Evolutionary conservation across 768 basidiomycete genomes (phyloP), one percentile per base, ranked within the genome.

Genomic region (Pilatotrama ljubarskyi): DNA sequence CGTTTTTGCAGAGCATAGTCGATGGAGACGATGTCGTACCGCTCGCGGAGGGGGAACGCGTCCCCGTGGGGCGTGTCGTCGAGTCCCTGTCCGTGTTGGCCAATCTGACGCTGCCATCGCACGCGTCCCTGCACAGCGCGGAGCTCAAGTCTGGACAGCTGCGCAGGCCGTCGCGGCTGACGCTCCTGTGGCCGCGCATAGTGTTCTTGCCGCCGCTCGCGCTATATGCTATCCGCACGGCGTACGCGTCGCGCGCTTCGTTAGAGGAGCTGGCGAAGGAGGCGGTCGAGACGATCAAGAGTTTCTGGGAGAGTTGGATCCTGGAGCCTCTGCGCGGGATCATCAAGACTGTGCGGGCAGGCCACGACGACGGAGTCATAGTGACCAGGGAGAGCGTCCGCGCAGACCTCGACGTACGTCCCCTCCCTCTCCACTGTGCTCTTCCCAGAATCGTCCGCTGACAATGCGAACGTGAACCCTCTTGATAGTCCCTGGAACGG

Each of bases 251-350:
- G 5, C 82, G 87, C 25, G 79, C 77, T 10, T 82, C 82, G 35
- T 66, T 95, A 50, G 55, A 74, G 7, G 80, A 85, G 42, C 75
- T 90, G 51, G 79, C 80, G 3, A 59, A 61, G n/a, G 88, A 91
- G 61, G 80, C 84, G 0, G 70, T 78, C 36, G 84, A 88, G 66
- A 95, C 94, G 0, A 66, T 83, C 7, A 76, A 77, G 22, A 87
- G 87, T 0, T 95, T 98, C 70, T 75, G 93, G 61, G 76, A 80
- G 18, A 88, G 86, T 48, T 98, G 94, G 90, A 78, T 98, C 11
- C 73, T 96, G 48, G 91, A 93, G 55, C 96, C 96, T 3, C 68
- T 96, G n/a, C 80, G 80, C 48, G 91, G 86, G 8, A 87, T 98
- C 11, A 70, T 91, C 5, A 85, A 85, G 64, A 98, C 96, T 0